These are phyloP conservation scores for Arachis monticola DNA, from an alignment of 331 rosid species.

Conservation along the genomic window DNA sequence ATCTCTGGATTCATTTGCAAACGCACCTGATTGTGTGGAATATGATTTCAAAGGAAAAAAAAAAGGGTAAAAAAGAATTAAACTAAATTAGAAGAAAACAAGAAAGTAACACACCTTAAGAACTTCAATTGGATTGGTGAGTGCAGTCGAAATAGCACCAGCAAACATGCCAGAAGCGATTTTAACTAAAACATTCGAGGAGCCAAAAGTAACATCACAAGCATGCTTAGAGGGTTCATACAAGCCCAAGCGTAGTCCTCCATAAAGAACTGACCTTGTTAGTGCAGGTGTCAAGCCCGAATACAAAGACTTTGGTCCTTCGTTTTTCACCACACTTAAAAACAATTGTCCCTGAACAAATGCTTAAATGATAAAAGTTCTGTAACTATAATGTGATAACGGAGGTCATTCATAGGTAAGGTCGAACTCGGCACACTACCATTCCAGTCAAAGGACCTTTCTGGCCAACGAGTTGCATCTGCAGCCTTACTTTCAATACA, in stretches of 20 bases:
- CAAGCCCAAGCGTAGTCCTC: slow-evolving; percentile 96
- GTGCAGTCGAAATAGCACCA: slow-evolving; percentile 81
- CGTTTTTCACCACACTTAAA: slow-evolving; percentile 63
- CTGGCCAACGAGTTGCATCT: slow-evolving; percentile 98
- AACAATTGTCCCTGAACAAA: slow-evolving; percentile 69
- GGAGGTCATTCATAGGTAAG: slow-evolving; percentile 38
- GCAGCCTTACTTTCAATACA: slow-evolving; percentile 94
- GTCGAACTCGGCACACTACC: slow-evolving; percentile 58
- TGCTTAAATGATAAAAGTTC: slow-evolving; percentile 37
- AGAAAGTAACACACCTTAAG: slow-evolving; percentile 62
- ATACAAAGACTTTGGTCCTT: slow-evolving; percentile 89
- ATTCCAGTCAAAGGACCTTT: slow-evolving; percentile 90
- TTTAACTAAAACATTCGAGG: slow-evolving; percentile 78
- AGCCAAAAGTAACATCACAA: slow-evolving; percentile 80
- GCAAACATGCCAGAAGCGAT: slow-evolving; percentile 84
- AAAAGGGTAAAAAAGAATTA: not conserved
- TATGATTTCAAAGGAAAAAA: slow-evolving; percentile 39
- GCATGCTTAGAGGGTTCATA: slow-evolving; percentile 92
- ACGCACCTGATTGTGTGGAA: slow-evolving; percentile 69
- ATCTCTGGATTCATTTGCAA: slow-evolving; percentile 83
- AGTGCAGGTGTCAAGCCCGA: slow-evolving; percentile 87
- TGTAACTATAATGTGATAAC: slow-evolving; percentile 35
- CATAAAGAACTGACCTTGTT: slow-evolving; percentile 89
- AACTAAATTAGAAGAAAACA: slow-evolving; percentile 12
- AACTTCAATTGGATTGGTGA: slow-evolving; percentile 94